These are phyloP conservation scores for Coprinopsis marcescibilis DNA, from an alignment of 768 basidiomycete species.

Conservation along the genomic window DNA sequence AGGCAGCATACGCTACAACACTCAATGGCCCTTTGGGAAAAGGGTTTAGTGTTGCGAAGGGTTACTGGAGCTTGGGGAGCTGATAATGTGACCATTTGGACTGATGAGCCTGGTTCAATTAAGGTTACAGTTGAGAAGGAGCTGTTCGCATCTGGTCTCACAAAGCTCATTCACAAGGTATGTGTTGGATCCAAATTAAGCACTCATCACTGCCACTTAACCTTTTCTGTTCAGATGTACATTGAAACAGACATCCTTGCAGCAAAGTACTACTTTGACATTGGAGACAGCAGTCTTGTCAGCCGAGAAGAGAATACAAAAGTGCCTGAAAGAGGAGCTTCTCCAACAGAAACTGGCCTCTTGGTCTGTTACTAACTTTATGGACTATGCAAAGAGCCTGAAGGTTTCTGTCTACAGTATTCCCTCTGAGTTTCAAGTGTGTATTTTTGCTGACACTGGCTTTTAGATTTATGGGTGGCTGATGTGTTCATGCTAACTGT, in stretches of 20 bases:
- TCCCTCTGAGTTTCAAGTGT: neutral
- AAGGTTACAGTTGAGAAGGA: neutral
- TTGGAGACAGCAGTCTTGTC: neutral
- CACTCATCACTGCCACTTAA: neutral
- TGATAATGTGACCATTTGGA: neutral
- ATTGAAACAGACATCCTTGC: neutral
- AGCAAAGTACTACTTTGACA: neutral
- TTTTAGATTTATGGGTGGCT: neutral
- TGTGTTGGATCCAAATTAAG: no score
- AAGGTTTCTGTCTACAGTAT: neutral
- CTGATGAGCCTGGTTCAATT: neutral
- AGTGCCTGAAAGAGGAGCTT: neutral
- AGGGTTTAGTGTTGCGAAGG: neutral
- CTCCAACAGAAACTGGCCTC: neutral
- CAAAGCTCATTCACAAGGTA: neutral
- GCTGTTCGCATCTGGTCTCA: neutral
- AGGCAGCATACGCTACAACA: neutral
- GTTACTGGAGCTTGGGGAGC: neutral
- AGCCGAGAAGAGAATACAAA: neutral
- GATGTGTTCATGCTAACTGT: neutral
- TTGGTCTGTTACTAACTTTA: neutral
- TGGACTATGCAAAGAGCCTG: neutral
- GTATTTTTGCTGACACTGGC: neutral
- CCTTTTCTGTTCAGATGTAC: neutral
- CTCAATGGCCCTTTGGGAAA: neutral